These are phyloP conservation scores for Didymella glomerata DNA, from an alignment of 2,329 filamentous ascomycete genomes.

Conservation along the genomic window DNA sequence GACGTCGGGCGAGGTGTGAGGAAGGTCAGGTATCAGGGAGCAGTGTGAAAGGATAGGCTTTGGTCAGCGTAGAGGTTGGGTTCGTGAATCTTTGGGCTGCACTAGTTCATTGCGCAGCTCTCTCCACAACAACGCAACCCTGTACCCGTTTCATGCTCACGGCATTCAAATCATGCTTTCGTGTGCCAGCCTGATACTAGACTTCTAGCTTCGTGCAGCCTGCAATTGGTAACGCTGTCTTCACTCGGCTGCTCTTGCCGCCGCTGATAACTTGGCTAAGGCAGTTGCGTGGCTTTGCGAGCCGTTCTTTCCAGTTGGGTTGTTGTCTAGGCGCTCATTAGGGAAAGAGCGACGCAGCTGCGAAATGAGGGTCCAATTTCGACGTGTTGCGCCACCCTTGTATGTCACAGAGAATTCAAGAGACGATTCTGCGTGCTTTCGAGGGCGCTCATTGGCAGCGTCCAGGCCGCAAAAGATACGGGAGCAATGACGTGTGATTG, in stretches of 20 bases:
- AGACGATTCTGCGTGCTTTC: not conserved
- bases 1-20: slow-evolving; percentile 5
- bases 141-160: slow-evolving; percentile 21
- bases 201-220: slow-evolving; percentile 7
- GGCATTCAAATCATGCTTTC: slow-evolving; percentile 6
- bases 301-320: slow-evolving; percentile 16
- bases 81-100: slow-evolving; percentile 24
- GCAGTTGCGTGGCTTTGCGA: slow-evolving; percentile 9
- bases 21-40: slow-evolving; percentile 1
- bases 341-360: slow-evolving; percentile 22
- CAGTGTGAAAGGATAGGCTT: slow-evolving; percentile 21
- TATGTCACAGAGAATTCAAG: slow-evolving; percentile 1
- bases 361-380: slow-evolving; percentile 20
- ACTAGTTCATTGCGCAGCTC: slow-evolving; percentile 21
- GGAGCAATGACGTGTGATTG: slow-evolving; percentile 12
- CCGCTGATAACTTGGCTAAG: slow-evolving; percentile 6
- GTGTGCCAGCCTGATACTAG: slow-evolving; percentile 1
- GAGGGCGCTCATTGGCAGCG: not conserved
- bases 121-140: slow-evolving; percentile 21
- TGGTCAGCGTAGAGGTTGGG: slow-evolving; percentile 24
- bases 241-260: slow-evolving; percentile 14
- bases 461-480: slow-evolving; percentile 6
- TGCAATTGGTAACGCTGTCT: slow-evolving; percentile 6
- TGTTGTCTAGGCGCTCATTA: slow-evolving; percentile 11
- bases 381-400: slow-evolving; percentile 10